Percentiles rank a stretch among this genome's conserved stretches.
phyloP scores from a whole-genome alignment of 495 filamentous ascomycete genomes.

The Immersiella caudata region DNA sequence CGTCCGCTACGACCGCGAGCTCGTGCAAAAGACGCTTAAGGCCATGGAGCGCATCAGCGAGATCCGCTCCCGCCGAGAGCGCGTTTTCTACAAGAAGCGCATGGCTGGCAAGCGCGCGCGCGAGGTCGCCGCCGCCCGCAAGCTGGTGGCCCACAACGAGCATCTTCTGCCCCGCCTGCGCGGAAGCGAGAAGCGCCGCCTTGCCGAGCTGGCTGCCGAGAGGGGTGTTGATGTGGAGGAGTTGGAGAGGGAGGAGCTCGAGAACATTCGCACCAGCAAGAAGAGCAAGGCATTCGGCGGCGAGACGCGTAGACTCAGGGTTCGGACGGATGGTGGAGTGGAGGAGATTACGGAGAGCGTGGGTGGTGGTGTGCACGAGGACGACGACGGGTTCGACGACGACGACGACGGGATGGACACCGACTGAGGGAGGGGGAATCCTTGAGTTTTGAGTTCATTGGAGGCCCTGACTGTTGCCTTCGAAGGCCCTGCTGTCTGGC shows the following conservation, averaged over 20 bases:
- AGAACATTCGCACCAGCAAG: constrained; percentile 34
- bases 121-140: constrained; percentile 75
- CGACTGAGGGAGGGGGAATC: constrained; percentile 53
- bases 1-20: constrained; percentile 90
- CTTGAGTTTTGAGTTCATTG: constrained; percentile 2
- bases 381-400: constrained; percentile 49
- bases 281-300: constrained; percentile 56
- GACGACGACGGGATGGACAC: constrained; percentile 64
- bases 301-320: constrained; percentile 63
- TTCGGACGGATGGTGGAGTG: constrained; percentile 68
- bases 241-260: constrained; percentile 45
- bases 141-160: constrained; percentile 87
- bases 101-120: constrained; percentile 86
- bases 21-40: constrained; percentile 80
- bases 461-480: background rate
- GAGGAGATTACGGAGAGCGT: constrained; percentile 52
- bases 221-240: constrained; percentile 59
- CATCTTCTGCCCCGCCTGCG: constrained; percentile 75
- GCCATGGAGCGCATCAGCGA: constrained; percentile 92
- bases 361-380: constrained; percentile 25
- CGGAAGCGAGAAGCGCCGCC: constrained; percentile 56
- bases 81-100: constrained; percentile 87
- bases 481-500: background rate
- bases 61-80: constrained; percentile 80
- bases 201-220: constrained; percentile 55